Base-by-base conservation (phyloP, 805 yeast genomes). In the Metschnikowia continentalis region DNA sequence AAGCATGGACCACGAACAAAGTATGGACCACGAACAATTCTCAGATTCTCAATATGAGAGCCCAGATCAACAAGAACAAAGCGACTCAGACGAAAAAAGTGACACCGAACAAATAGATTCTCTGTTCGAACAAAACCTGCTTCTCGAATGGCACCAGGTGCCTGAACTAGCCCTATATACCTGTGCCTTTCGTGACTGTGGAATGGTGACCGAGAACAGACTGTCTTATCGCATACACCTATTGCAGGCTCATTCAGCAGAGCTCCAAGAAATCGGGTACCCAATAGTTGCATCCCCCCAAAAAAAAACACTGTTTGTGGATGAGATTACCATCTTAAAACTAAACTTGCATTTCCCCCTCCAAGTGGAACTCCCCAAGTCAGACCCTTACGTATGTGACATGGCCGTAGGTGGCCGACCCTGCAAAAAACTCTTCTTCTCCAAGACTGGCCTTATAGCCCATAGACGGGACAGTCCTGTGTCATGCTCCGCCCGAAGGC, bases 401-500 rank as follows among this genome's bases (percentile, higher is more conserved):
- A 20, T 19, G 26, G 32, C 22, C 5, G 17, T 50, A 2, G 42
- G 35, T 3, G 15, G 30, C 6, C 50, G 54, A 5, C n/a, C 41
- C 11, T 55, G 61, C 46, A 46, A 35, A 17, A 52, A 39, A 51
- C 39, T 47, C 36, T 55, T 50, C 39, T 40, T 62, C 15, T 47
- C 49, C 33, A 30, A 54, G 32, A 51, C 53, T 6, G 63, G 63
- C 47, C 72, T 73, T 4, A 50, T 59, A 33, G 50, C 54, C 14
- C 63, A 55, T 45, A 59, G 56, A 5, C 42, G 35, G 17, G 43
- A 46, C 17, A 32, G 32, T 11, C 53, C 55, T 13, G 15, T n/a
- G 46, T 59, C 13, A 6, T 72, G 76, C 49, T 67, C 75, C 2
- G 8, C 49, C 5, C 62, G 61, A 51, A 59, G 56, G 23, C 75